These are phyloP conservation scores for Gonium pectorale DNA, from an alignment of 139 green algal species.

Conservation along the genomic window DNA sequence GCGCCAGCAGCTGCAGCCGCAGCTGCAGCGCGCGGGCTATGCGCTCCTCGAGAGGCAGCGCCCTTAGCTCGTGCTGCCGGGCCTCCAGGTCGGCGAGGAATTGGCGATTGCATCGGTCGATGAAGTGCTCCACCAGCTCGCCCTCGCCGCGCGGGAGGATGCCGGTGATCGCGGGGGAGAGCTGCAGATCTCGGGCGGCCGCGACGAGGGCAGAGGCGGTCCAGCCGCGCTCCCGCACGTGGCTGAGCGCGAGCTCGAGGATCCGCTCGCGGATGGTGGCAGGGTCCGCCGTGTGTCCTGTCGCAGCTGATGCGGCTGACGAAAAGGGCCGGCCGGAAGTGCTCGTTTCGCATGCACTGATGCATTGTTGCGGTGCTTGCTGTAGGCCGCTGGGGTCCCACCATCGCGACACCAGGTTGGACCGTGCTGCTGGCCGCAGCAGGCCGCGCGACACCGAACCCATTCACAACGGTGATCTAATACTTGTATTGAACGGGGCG, in stretches of 20 bases:
- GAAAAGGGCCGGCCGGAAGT: background rate
- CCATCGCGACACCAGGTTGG: too few species aligned
- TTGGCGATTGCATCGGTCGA: slow-evolving; percentile 61
- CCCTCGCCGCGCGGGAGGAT: slow-evolving; percentile 57
- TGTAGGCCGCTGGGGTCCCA: too few species aligned
- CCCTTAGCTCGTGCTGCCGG: slow-evolving; percentile 33
- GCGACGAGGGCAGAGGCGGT: slow-evolving; percentile 39
- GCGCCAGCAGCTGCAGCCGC: slow-evolving; percentile 67
- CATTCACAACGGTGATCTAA: too few species aligned
- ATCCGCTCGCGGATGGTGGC: slow-evolving; percentile 14
- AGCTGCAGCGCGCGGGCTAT: slow-evolving; percentile 63
- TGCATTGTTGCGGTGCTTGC: too few species aligned
- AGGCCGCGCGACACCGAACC: too few species aligned
- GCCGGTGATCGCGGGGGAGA: slow-evolving; percentile 68
- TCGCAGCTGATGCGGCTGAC: background rate
- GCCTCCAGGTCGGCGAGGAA: slow-evolving; percentile 45
- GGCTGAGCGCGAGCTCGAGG: slow-evolving; percentile 40
- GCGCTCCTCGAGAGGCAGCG: slow-evolving; percentile 44
- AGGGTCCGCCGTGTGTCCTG: background rate
- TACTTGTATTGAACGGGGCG: too few species aligned
- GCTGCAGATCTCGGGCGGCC: slow-evolving; percentile 65
- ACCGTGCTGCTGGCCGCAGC: too few species aligned
- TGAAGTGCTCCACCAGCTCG: slow-evolving; percentile 73
- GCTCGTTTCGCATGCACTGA: too few species aligned
- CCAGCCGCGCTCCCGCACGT: slow-evolving; percentile 68